A percentile compares a stretch with the other conserved stretches of the same genome.
Evolutionary conservation across 257 asterid genomes (phyloP).

Genomic region (Voacanga thouarsii): DNA sequence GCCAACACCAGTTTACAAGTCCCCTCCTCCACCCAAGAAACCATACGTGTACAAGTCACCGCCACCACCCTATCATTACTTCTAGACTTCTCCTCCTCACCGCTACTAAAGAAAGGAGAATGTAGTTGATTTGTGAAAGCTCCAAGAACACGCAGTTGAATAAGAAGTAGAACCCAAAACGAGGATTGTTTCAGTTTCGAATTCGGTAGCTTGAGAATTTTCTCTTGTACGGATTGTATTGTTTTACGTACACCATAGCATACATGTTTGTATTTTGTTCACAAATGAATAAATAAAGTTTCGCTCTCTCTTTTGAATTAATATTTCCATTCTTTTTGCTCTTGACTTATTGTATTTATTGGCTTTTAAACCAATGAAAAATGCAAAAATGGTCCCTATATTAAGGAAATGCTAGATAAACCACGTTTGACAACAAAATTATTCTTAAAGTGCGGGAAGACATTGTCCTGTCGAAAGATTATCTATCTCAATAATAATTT

Average conservation of each 20-base stretch:
- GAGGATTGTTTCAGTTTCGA: neutral
- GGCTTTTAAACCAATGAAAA: neutral
- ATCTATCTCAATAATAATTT: too few relatives aligned
- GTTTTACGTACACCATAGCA: neutral
- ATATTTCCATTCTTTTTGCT: neutral
- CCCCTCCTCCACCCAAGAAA: neutral
- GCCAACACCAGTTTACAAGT: neutral
- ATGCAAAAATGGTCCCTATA: neutral
- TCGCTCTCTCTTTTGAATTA: neutral
- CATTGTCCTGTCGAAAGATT: too few relatives aligned
- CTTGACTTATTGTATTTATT: neutral
- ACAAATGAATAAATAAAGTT: neutral
- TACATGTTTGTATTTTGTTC: neutral
- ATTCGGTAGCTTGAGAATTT: neutral
- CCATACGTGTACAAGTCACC: neutral
- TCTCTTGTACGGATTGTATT: neutral
- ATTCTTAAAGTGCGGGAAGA: too few relatives aligned
- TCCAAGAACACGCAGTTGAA: neutral
- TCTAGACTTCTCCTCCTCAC: conserved; percentile 1
- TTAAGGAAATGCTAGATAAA: neutral
- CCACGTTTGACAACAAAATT: too few relatives aligned
- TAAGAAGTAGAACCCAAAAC: neutral
- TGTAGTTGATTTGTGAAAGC: neutral
- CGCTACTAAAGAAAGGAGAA: conserved; percentile 6
- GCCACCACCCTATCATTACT: conserved; percentile 9